A percentile compares a stretch with the other conserved stretches of the same genome.
Evolutionary conservation across 2,329 filamentous ascomycete genomes (phyloP).

Genomic region (Ophiostoma novo-ulmi): DNA sequence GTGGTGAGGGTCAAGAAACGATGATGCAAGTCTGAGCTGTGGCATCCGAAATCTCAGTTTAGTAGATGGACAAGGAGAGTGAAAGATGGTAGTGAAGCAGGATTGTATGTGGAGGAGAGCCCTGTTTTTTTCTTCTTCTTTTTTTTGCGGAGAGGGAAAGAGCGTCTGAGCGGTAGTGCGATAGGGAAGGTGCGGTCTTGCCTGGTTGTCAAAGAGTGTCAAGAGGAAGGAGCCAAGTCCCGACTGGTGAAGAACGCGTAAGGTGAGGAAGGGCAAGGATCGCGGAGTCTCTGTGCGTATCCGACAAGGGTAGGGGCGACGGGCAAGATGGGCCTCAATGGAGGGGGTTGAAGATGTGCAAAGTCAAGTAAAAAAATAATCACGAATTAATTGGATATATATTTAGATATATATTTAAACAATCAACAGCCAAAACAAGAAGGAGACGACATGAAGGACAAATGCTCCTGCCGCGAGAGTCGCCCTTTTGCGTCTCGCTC

Average conservation of each 20-base stretch:
- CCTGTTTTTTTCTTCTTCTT: neutral
- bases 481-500: neutral
- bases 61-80: neutral
- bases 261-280: neutral
- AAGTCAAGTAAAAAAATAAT: neutral
- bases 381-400: too few relatives aligned
- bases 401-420: too few relatives aligned
- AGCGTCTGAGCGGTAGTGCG: slow-evolving; percentile 5
- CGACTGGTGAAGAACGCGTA: neutral
- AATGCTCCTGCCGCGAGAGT: neutral
- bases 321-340: neutral
- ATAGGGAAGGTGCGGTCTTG: neutral
- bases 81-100: neutral
- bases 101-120: slow-evolving; percentile 12
- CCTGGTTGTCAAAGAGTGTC: neutral
- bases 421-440: neutral
- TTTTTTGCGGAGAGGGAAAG: slow-evolving; percentile 3
- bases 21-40: slow-evolving; percentile 10
- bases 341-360: neutral
- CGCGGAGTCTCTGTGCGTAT: neutral
- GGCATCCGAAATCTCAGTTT: neutral
- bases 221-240: neutral
- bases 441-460: neutral
- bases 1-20: neutral
- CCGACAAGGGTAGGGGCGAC: slow-evolving; percentile 3